These are phyloP conservation scores for Cordyceps militaris DNA, from an alignment of 2,329 filamentous ascomycete species.

Conservation along the genomic window DNA sequence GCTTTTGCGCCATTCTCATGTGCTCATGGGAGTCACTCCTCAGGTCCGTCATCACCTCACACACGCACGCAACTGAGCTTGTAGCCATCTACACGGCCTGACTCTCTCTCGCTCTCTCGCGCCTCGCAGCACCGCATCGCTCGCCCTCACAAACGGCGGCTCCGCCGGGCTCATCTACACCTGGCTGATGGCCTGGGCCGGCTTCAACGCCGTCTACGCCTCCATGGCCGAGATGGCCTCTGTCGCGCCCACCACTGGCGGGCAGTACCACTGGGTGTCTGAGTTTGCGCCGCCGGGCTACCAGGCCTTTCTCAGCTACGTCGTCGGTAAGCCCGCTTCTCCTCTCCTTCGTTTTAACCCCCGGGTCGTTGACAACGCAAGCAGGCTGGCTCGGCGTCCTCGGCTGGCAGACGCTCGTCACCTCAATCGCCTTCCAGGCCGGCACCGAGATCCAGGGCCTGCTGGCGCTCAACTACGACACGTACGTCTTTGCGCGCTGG, in stretches of 20 bases:
- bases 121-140: slow-evolving; percentile 13
- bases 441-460: slow-evolving; percentile 34
- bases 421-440: slow-evolving; percentile 31
- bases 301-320: slow-evolving; percentile 44
- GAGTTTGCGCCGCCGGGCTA: slow-evolving; percentile 38
- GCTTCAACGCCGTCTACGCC: slow-evolving; percentile 26
- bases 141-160: slow-evolving; percentile 29
- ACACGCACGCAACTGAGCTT: neutral
- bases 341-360: neutral
- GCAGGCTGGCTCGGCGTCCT: slow-evolving; percentile 32
- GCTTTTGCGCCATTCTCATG: slow-evolving; percentile 34
- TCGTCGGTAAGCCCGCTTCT: slow-evolving; percentile 16
- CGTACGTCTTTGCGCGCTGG: slow-evolving; percentile 30
- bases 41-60: slow-evolving; percentile 16
- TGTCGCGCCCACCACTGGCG: slow-evolving; percentile 44
- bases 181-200: slow-evolving; percentile 26
- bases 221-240: slow-evolving; percentile 39
- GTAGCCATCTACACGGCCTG: neutral
- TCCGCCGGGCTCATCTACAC: slow-evolving; percentile 35
- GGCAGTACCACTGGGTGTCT: slow-evolving; percentile 48
- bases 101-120: neutral
- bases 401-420: slow-evolving; percentile 32
- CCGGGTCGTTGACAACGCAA: too few relatives aligned
- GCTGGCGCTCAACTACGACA: slow-evolving; percentile 26
- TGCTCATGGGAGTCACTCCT: slow-evolving; percentile 35